Base-by-base conservation (phyloP, 805 yeast genomes). In the Metschnikowia dekortorum region DNA sequence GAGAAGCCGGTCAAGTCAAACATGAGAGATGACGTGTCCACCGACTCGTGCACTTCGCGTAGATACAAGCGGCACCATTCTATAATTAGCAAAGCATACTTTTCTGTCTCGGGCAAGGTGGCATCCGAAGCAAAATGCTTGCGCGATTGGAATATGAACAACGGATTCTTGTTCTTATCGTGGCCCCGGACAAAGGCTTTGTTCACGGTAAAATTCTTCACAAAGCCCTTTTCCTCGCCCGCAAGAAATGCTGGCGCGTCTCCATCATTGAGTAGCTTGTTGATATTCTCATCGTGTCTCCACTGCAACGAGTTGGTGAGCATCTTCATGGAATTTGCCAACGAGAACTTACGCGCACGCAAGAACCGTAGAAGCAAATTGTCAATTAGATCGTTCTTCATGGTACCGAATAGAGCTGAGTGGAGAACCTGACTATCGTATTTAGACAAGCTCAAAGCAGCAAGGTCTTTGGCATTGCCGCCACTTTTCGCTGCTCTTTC, bases 1-100 rank as follows among this genome's bases (percentile, higher is more conserved):
- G 95, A 80, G 64, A 94, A 94, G 4, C 85, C 96, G 10, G 87
- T 75, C 61, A 94, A 72, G 65, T 94, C 99, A 65, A 94, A 94
- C 33, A 94, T 68, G 47, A 94, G 82, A 2, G 94, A 83, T 43
- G 89, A 90, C 10, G 85, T 83, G 64, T 89, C 97, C 34, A 81
- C 78, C 2, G 89, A 87, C 54, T 85, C 92, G 54, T 73, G 79
- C 16, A 66, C 66, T 32, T 72, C 76, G 34, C 66, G 58, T 56
- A 91, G 71, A 53, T 85, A 78, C 54, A 92, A 69, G 13, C 60
- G 48, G 36, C 60, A 56, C 61, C 84, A 80, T 69, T 94, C 99
- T 59, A 94, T 89, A 46, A 84, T 72, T 48, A 85, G 64, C 41
- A 91, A 66, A 2, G 96, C 88, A 67, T 81, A 92, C 47, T 83